Conservation (phyloP, 371 early-diverging fungal species). For the Funneliformis caledonium region DNA sequence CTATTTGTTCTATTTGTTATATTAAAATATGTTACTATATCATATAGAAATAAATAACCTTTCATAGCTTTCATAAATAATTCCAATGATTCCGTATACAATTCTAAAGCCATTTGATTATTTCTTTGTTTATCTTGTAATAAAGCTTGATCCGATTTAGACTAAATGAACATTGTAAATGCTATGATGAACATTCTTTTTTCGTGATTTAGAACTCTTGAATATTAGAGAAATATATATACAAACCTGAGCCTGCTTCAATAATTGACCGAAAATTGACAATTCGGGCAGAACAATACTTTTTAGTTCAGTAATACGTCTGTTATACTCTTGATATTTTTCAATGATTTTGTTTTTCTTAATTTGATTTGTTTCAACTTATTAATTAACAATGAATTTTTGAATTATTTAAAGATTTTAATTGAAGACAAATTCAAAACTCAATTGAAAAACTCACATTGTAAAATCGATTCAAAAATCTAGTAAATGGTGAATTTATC, state of each 20-base stretch:
- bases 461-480: conserved; percentile 7
- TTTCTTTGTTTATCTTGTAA: conserved; percentile 11
- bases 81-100: conserved; percentile 13
- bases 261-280: background rate
- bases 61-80: background rate
- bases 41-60: background rate
- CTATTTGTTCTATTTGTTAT: too few relatives aligned
- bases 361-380: conserved; percentile 12
- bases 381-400: background rate
- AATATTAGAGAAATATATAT: background rate
- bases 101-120: conserved; percentile 25
- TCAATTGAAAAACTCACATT: background rate
- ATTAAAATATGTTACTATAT: background rate
- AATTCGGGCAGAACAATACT: background rate
- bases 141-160: background rate
- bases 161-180: conserved; percentile 1
- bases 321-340: conserved; percentile 27
- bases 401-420: background rate
- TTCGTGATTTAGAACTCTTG: background rate
- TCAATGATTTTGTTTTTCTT: background rate
- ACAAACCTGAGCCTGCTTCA: conserved; percentile 22
- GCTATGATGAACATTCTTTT: background rate
- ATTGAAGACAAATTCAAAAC: background rate
- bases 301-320: background rate
- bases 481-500: background rate